phyloP scores from a whole-genome alignment of 345 rosid genomes.

The Laguncularia racemosa region DNA sequence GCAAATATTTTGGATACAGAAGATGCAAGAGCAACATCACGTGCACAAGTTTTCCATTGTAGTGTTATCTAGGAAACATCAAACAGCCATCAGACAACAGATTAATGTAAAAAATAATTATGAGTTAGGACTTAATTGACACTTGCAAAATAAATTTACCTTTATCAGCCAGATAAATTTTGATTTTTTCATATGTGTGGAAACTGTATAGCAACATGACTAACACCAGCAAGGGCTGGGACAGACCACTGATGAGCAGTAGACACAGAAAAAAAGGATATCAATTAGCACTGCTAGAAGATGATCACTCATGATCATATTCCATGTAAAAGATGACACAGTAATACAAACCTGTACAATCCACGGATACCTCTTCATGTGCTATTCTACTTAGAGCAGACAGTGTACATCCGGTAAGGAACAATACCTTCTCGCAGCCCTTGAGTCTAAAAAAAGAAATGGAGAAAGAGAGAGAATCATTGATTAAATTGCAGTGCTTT shows the following conservation, averaged over 20 bases:
- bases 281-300: too few species aligned
- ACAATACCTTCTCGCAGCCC: conserved; percentile 64
- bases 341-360: conserved; percentile 52
- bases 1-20: conserved; percentile 87
- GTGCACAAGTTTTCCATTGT: conserved; percentile 57
- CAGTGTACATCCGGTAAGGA: conserved; percentile 60
- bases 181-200: conserved; percentile 72
- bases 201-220: conserved; percentile 94
- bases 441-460: conserved; percentile 50
- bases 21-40: conserved; percentile 83
- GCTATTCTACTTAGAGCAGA: conserved; percentile 82
- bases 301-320: too few species aligned
- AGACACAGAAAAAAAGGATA: conserved; percentile 12
- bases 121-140: background rate
- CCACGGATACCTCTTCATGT: conserved; percentile 78
- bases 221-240: conserved; percentile 81
- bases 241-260: conserved; percentile 95
- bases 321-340: background rate
- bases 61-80: conserved; percentile 36
- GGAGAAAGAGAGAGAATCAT: background rate
- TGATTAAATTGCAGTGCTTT: too few species aligned
- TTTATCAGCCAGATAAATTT: conserved; percentile 51
- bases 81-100: too few species aligned
- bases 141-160: conserved; percentile 24
- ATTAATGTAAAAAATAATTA: background rate